phyloP scores from a whole-genome alignment of 441 rosid genomes.

The Omphalea diandra region DNA sequence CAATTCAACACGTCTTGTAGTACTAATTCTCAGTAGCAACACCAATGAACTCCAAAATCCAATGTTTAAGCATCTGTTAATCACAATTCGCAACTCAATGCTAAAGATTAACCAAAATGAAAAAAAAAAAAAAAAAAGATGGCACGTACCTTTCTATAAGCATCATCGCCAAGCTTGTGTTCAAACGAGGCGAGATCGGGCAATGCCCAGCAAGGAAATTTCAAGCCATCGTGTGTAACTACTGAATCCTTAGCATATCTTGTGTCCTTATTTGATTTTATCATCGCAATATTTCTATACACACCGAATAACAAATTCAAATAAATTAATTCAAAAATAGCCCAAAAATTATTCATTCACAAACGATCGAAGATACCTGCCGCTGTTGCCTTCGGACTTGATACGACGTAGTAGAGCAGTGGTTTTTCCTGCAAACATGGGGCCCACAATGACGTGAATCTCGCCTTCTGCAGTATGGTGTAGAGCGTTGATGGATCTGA shows the following conservation, averaged over 20 bases:
- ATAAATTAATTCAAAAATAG: background rate
- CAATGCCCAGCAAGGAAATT: slow-evolving; percentile 79
- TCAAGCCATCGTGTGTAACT: slow-evolving; percentile 79
- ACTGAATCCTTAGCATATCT: slow-evolving; percentile 77
- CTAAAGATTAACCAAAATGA: no score
- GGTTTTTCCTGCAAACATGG: slow-evolving; percentile 95
- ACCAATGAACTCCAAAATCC: no score
- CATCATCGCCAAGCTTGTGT: slow-evolving; percentile 50
- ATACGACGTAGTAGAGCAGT: slow-evolving; percentile 87
- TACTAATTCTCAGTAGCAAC: no score
- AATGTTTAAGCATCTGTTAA: no score
- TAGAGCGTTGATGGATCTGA: slow-evolving; percentile 24
- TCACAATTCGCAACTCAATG: no score
- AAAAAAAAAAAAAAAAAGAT: background rate
- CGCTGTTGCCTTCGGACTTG: slow-evolving; percentile 52
- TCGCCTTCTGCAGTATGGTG: slow-evolving; percentile 38
- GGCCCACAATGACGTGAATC: slow-evolving; percentile 78
- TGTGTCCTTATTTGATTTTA: slow-evolving; percentile 78
- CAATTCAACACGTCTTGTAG: background rate
- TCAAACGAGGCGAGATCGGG: slow-evolving; percentile 67
- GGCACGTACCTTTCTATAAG: slow-evolving; percentile 51
- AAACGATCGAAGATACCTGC: slow-evolving; percentile 60
- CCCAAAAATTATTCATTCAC: no score
- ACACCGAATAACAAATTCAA: background rate
- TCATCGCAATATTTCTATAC: slow-evolving; percentile 61